Conservation (phyloP, 805 yeast genomes). For the Metschnikowia hibisci region DNA sequence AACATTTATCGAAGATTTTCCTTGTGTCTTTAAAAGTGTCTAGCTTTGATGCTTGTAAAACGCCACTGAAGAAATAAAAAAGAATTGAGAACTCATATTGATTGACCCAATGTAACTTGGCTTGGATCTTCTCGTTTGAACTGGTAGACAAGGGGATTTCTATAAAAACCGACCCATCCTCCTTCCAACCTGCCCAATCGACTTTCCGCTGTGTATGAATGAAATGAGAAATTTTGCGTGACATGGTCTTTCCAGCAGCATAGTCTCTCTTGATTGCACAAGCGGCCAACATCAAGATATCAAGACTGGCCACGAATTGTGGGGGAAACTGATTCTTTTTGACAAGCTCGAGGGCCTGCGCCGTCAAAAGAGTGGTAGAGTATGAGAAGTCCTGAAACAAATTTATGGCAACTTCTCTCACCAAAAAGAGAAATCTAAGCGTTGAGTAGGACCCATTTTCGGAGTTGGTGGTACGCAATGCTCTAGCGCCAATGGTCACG, state of each 20-base stretch:
- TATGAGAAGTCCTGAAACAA: constrained; percentile 27
- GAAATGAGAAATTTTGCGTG: constrained; percentile 18
- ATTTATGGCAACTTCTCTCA: constrained; percentile 28
- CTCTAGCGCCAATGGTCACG: constrained; percentile 22
- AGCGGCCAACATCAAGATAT: constrained; percentile 23
- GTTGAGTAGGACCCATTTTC: constrained; percentile 6
- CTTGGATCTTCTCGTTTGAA: constrained; percentile 7
- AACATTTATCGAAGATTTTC: constrained; percentile 37
- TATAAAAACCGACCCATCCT: constrained; percentile 21
- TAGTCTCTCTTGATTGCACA: constrained; percentile 27
- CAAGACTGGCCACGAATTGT: constrained; percentile 33
- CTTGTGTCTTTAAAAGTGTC: constrained; percentile 29
- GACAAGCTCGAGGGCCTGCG: constrained; percentile 14
- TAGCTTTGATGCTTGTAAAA: constrained; percentile 11
- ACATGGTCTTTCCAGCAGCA: constrained; percentile 19
- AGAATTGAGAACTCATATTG: constrained; percentile 40
- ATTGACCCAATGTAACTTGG: constrained; percentile 38
- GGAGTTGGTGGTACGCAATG: constrained; percentile 15
- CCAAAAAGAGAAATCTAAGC: constrained; percentile 21
- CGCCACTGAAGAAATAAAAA: constrained; percentile 42
- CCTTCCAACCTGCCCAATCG: constrained; percentile 27
- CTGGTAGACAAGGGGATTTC: constrained; percentile 4
- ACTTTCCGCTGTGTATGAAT: constrained; percentile 18
- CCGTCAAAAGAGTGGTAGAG: constrained; percentile 16
- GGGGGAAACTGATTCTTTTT: constrained; percentile 7